Base-by-base conservation (phyloP, 768 basidiomycete genomes). In the Trametes elegans region DNA sequence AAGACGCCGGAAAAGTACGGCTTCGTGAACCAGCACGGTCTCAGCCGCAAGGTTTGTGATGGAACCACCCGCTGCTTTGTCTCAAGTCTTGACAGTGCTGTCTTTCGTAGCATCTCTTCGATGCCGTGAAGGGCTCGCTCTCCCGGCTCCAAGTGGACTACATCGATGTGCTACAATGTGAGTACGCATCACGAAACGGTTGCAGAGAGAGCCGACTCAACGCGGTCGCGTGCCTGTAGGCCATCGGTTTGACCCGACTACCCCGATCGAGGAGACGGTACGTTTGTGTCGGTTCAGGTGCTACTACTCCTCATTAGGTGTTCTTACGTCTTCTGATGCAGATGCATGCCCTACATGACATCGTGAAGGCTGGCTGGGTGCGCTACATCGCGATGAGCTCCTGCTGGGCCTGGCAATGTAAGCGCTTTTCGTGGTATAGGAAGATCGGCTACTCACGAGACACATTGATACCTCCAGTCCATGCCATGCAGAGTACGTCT, bases 71-170 rank as follows among this genome's bases (percentile, higher is more conserved):
- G n/a, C n/a, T n/a, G n/a, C n/a, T n/a, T n/a, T n/a, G n/a, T n/a
- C n/a, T n/a, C n/a, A n/a, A n/a, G n/a, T n/a, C n/a, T n/a, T n/a
- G n/a, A n/a, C n/a, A n/a, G n/a, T n/a, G n/a, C n/a, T n/a, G n/a
- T n/a, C n/a, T 35, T 35, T n/a, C 34, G n/a, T 44, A 75, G 73
- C 79, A 80, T 63, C 84, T 87, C 64, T 85, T 86, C 59, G 83
- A 80, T 31, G 70, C 78, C 13, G 77, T 79, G 11, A 73, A 76
- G 60, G 64, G 70, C 47, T 74, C 73, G 44, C 58, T 78, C 41
- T 66, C 71, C 31, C 71, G 77, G 24, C 71, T 78, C 21, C 72
- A 75, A 49, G 65, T 69, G 44, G 82, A 84, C 47, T 80, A 84
- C 52, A 76, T 85, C 48, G 43, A 45, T 13, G 16, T 45, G 3